Conservation (phyloP, 1,284 basidiomycete genomes). For the Nidula niveotomentosa region DNA sequence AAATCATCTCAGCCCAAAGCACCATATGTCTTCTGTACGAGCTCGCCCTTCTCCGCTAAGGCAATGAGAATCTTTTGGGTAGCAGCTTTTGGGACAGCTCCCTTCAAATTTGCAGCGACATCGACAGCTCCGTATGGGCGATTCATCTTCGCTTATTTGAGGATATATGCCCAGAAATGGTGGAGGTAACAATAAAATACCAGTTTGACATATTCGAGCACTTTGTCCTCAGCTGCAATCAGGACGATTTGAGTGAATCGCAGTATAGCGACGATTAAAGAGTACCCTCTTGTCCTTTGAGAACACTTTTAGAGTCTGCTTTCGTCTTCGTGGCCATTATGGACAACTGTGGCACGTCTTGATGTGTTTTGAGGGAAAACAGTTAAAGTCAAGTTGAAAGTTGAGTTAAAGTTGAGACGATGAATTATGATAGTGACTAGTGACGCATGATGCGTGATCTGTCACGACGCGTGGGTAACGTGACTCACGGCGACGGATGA, state of each 20-base stretch:
- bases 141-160: conserved; percentile 58
- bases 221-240: conserved; percentile 62
- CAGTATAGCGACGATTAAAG: neutral
- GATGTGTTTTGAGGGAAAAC: too few relatives aligned
- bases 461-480: too few relatives aligned
- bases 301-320: conserved; percentile 53
- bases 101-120: conserved; percentile 85
- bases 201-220: conserved; percentile 73
- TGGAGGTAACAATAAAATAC: conserved; percentile 30
- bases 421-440: too few relatives aligned
- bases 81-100: conserved; percentile 77
- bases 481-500: too few relatives aligned
- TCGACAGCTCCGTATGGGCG: conserved; percentile 80
- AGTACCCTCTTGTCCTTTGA: conserved; percentile 72
- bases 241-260: conserved; percentile 2
- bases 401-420: too few relatives aligned
- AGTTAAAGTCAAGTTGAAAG: too few relatives aligned
- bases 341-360: neutral
- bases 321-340: conserved; percentile 44
- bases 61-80: conserved; percentile 80
- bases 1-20: conserved; percentile 15
- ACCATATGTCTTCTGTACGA: conserved; percentile 82
- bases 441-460: too few relatives aligned
- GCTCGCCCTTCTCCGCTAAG: conserved; percentile 74
- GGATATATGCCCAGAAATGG: neutral